These are phyloP conservation scores for Serendipita sp. DNA, from an alignment of 1,284 basidiomycete species.

Conservation along the genomic window DNA sequence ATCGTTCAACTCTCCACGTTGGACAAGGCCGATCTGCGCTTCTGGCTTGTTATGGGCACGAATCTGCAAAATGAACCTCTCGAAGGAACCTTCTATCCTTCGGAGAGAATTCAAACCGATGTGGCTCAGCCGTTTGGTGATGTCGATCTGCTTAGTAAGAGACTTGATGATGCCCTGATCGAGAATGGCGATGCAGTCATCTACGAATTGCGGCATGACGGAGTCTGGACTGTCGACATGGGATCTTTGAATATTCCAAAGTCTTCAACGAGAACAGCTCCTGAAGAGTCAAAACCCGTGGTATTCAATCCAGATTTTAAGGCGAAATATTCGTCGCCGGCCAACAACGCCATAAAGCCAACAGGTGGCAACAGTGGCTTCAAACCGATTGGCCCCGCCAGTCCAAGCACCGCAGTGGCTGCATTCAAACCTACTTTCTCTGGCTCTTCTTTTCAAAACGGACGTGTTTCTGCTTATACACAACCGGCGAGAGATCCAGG, in stretches of 20 bases:
- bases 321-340: slow-evolving; percentile 2
- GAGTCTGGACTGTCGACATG: slow-evolving; percentile 35
- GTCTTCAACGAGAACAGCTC: slow-evolving; percentile 24
- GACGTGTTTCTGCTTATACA: slow-evolving; percentile 14
- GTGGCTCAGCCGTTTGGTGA: slow-evolving; percentile 3
- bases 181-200: slow-evolving; percentile 47
- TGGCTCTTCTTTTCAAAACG: slow-evolving; percentile 14
- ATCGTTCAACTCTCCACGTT: slow-evolving; percentile 2
- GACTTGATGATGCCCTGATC: slow-evolving; percentile 44
- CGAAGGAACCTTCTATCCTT: slow-evolving; percentile 11
- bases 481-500: slow-evolving; percentile 33
- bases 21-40: slow-evolving; percentile 2
- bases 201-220: slow-evolving; percentile 43
- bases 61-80: slow-evolving; percentile 19
- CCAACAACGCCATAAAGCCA: not conserved
- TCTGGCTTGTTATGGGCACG: slow-evolving; percentile 11
- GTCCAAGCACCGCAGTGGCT: slow-evolving; percentile 6
- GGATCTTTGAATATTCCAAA: not conserved
- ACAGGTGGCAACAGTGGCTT: slow-evolving; percentile 14
- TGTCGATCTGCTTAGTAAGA: slow-evolving; percentile 20
- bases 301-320: slow-evolving; percentile 10
- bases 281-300: slow-evolving; percentile 12
- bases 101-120: slow-evolving; percentile 6
- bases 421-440: slow-evolving; percentile 6
- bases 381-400: not conserved